These are phyloP conservation scores for Pseudonitzschia multiseries DNA, from an alignment of 108 stramenopile species.

Conservation along the genomic window DNA sequence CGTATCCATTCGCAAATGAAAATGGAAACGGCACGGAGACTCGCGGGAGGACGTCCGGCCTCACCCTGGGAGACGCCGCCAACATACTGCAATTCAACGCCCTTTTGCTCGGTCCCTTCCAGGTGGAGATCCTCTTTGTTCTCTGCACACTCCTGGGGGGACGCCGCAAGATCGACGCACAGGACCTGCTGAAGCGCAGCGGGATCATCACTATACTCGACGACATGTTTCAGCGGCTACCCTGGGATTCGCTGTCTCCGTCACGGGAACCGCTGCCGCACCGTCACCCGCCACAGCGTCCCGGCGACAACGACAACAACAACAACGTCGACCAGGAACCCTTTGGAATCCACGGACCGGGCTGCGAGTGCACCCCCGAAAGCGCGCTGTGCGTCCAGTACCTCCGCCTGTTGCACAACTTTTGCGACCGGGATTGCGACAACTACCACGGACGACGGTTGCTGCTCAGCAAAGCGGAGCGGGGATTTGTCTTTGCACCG, in stretches of 20 bases:
- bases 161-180: constrained; percentile 73
- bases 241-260: constrained; percentile 49
- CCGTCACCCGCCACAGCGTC: neutral
- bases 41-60: neutral
- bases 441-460: constrained; percentile 47
- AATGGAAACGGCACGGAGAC: too few species aligned
- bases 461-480: constrained; percentile 46
- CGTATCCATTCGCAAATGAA: too few species aligned
- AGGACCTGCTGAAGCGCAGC: constrained; percentile 45
- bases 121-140: constrained; percentile 86
- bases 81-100: constrained; percentile 73
- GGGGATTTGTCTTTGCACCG: constrained; percentile 33
- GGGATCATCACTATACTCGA: constrained; percentile 63
- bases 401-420: constrained; percentile 85
- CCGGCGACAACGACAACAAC: neutral
- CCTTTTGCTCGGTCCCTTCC: constrained; percentile 60
- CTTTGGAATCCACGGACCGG: constrained; percentile 57
- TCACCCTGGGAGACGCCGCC: constrained; percentile 50
- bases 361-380: constrained; percentile 90
- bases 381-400: constrained; percentile 85
- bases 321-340: constrained; percentile 15
- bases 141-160: constrained; percentile 83
- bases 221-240: constrained; percentile 77
- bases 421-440: constrained; percentile 84
- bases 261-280: constrained; percentile 21